A percentile compares a stretch with the other conserved stretches of the same genome.
phyloP scores from a whole-genome alignment of 2,329 filamentous ascomycete genomes.

The Colletotrichum gigasporum region DNA sequence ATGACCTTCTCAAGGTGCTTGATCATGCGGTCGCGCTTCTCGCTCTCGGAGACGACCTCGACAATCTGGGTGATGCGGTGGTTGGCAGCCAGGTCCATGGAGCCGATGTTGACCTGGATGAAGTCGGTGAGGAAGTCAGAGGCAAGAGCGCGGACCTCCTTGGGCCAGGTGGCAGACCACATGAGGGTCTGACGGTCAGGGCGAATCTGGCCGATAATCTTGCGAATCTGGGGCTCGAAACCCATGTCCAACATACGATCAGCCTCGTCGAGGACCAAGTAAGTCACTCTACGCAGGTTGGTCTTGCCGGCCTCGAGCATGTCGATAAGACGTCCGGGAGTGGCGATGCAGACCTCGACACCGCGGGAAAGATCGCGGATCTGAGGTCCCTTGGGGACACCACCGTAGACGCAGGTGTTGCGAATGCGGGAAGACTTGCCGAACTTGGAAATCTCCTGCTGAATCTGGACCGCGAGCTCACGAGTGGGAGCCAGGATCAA shows the following conservation, averaged over 20 bases:
- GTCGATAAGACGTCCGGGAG: constrained; percentile 95
- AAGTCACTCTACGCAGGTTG: constrained; percentile 96
- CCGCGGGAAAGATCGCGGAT: constrained; percentile 94
- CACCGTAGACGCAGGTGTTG: constrained; percentile 98
- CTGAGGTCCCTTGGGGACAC: constrained; percentile 97
- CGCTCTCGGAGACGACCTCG: constrained; percentile 93
- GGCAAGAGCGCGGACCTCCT: constrained; percentile 94
- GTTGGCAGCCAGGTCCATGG: constrained; percentile 94
- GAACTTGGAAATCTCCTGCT: constrained; percentile 98
- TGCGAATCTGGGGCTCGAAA: constrained; percentile 99
- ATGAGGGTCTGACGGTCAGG: constrained; percentile 99
- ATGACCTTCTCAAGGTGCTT: constrained; percentile 98
- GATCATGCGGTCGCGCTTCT: constrained; percentile 97
- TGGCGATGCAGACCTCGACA: constrained; percentile 98
- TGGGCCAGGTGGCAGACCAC: constrained; percentile 99
- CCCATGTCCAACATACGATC: constrained; percentile 99
- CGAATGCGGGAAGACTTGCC: constrained; percentile 97
- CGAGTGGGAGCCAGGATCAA: constrained; percentile 95
- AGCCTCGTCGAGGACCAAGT: constrained; percentile 97
- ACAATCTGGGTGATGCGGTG: constrained; percentile 98
- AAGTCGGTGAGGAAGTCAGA: constrained; percentile 93
- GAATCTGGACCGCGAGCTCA: constrained; percentile 98
- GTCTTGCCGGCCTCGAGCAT: constrained; percentile 99
- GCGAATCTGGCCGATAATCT: constrained; percentile 97
- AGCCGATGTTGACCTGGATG: constrained; percentile 99